Conservation (phyloP, 768 basidiomycete genomes). For the Cystofilobasidium macerans region DNA sequence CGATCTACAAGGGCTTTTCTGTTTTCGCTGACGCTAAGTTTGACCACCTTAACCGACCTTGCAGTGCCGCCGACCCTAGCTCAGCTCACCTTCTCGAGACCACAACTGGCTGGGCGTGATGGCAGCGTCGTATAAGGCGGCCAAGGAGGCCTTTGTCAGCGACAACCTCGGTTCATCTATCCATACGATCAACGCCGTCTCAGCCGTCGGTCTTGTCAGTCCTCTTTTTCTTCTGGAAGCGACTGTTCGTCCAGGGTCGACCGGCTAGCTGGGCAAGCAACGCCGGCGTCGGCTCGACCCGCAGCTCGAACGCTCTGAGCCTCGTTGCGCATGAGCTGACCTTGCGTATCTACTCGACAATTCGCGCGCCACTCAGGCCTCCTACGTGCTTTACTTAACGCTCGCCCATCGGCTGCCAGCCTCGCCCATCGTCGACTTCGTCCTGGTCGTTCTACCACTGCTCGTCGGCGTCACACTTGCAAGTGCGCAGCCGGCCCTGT, state of each 20-base stretch:
- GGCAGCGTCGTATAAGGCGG: slow-evolving; percentile 58
- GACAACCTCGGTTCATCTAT: slow-evolving; percentile 61
- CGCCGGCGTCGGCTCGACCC: too few relatives aligned
- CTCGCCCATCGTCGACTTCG: slow-evolving; percentile 44
- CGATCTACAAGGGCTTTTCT: too few relatives aligned
- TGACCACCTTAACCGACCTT: too few relatives aligned
- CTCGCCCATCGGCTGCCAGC: slow-evolving; percentile 45
- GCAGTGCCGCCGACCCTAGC: too few relatives aligned
- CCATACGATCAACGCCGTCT: slow-evolving; percentile 56
- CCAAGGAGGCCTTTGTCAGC: slow-evolving; percentile 74
- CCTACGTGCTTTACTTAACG: slow-evolving; percentile 59
- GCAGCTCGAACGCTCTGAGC: too few relatives aligned
- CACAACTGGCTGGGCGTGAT: not conserved
- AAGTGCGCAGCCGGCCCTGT: slow-evolving; percentile 48
- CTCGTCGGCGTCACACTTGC: slow-evolving; percentile 69
- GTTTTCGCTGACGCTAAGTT: too few relatives aligned
- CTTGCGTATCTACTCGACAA: too few relatives aligned
- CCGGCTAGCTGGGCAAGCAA: not conserved
- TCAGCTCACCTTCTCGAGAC: too few relatives aligned
- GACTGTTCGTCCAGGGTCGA: not conserved
- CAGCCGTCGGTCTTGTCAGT: slow-evolving; percentile 55
- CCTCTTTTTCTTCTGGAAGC: not conserved
- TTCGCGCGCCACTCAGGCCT: too few relatives aligned
- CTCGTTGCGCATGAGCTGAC: too few relatives aligned
- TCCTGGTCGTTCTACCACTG: slow-evolving; percentile 62